These are phyloP conservation scores for Garcia nutans DNA, from an alignment of 345 rosid genomes.

Conservation along the genomic window DNA sequence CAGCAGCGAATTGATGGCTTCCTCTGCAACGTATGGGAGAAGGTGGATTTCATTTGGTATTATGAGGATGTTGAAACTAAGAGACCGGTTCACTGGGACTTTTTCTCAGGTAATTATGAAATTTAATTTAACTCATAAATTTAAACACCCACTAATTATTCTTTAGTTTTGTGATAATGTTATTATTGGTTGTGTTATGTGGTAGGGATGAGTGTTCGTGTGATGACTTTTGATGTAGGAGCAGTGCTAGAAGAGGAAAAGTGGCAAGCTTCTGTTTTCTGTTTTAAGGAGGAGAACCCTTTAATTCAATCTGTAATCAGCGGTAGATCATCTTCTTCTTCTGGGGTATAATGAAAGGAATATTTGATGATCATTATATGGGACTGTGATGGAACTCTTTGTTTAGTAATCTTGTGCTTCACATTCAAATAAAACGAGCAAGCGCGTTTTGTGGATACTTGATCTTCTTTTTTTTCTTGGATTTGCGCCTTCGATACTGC, in stretches of 20 bases:
- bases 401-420: not conserved
- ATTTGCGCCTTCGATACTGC: not conserved
- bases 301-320: conserved; percentile 16
- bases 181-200: not conserved
- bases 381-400: not conserved
- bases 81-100: conserved; percentile 65
- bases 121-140: not conserved
- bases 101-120: conserved; percentile 40
- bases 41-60: conserved; percentile 64
- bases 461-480: not conserved
- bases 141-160: not conserved
- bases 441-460: not conserved
- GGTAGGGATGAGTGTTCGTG: conserved; percentile 55
- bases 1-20: conserved; percentile 47
- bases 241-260: conserved; percentile 54
- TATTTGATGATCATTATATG: not conserved
- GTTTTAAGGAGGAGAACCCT: conserved; percentile 32
- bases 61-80: conserved; percentile 58
- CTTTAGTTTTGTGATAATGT: not conserved
- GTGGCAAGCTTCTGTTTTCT: conserved; percentile 63
- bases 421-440: not conserved
- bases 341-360: conserved; percentile 18
- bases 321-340: not conserved
- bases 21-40: conserved; percentile 60
- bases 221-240: conserved; percentile 66